Conservation (phyloP, 768 basidiomycete species). For the Termitomyces titanicus region DNA sequence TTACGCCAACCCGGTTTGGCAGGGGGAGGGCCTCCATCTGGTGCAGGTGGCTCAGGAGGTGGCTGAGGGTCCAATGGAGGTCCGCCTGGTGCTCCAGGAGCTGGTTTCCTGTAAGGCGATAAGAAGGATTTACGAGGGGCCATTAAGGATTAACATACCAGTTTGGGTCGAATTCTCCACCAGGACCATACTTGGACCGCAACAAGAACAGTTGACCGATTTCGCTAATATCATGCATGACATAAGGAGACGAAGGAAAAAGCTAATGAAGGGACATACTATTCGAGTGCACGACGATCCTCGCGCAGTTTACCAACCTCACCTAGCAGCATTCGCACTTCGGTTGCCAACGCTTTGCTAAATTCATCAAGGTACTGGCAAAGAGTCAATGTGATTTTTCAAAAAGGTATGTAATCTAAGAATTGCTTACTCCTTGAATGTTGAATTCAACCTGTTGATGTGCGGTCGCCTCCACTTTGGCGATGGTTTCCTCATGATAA, state of each 20-base stretch:
- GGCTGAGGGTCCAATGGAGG: conserved; percentile 34
- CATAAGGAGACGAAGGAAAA: background rate
- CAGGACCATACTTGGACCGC: conserved; percentile 78
- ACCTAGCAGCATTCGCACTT: conserved; percentile 78
- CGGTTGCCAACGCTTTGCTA: conserved; percentile 76
- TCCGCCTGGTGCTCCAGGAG: conserved; percentile 37
- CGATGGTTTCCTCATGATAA: conserved; percentile 66
- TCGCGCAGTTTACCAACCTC: conserved; percentile 84
- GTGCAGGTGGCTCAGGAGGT: conserved; percentile 26
- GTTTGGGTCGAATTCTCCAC: conserved; percentile 82
- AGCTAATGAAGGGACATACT: conserved; percentile 46
- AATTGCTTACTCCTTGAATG: conserved; percentile 65
- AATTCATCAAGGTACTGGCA: conserved; percentile 81
- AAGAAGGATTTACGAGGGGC: background rate
- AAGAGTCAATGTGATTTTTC: background rate
- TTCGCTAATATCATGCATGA: conserved; percentile 43
- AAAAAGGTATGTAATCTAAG: background rate
- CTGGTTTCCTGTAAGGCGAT: conserved; percentile 36
- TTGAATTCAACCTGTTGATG: conserved; percentile 80
- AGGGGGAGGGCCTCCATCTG: conserved; percentile 34
- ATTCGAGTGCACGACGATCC: conserved; percentile 72
- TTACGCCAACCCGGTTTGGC: conserved; percentile 63
- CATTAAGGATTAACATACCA: conserved; percentile 42
- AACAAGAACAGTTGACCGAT: conserved; percentile 67
- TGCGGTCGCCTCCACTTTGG: conserved; percentile 66